Percentiles rank a stretch among this genome's conserved stretches.
phyloP scores from a whole-genome alignment of 1,284 basidiomycete genomes.

The Pseudozyma thailandica region DNA sequence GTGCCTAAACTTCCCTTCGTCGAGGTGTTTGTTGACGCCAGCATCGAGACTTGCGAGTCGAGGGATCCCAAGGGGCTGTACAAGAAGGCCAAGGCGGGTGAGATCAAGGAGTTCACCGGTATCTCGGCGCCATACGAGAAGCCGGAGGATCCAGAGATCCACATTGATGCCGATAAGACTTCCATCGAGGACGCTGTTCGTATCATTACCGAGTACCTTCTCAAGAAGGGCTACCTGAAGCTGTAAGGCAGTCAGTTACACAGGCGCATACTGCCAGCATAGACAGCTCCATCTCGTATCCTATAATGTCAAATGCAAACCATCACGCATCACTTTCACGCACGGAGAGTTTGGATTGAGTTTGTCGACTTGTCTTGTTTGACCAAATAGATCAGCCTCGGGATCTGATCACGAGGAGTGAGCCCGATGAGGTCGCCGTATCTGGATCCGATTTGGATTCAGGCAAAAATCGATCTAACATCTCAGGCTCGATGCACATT shows the following conservation, averaged over 20 bases:
- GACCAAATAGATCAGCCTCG: too few species aligned
- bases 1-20: conserved; percentile 81
- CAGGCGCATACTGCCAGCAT: neutral
- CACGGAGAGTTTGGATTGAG: too few species aligned
- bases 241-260: conserved; percentile 7
- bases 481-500: too few species aligned
- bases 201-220: conserved; percentile 84
- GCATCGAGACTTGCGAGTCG: conserved; percentile 85
- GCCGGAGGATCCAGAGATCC: conserved; percentile 86
- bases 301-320: neutral
- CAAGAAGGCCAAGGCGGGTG: conserved; percentile 93
- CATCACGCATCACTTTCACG: neutral
- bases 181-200: conserved; percentile 83
- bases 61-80: conserved; percentile 98
- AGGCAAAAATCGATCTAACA: too few species aligned
- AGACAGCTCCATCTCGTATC: neutral
- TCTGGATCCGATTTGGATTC: too few species aligned
- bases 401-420: too few species aligned
- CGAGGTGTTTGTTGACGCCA: conserved; percentile 92
- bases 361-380: too few species aligned
- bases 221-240: conserved; percentile 70
- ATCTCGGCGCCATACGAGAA: conserved; percentile 97
- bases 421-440: too few species aligned
- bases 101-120: conserved; percentile 99
- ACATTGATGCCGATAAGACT: conserved; percentile 86